Evolutionary conservation across 768 basidiomycete genomes (phyloP).

Genomic region (Fomitopsis pulvina): DNA sequence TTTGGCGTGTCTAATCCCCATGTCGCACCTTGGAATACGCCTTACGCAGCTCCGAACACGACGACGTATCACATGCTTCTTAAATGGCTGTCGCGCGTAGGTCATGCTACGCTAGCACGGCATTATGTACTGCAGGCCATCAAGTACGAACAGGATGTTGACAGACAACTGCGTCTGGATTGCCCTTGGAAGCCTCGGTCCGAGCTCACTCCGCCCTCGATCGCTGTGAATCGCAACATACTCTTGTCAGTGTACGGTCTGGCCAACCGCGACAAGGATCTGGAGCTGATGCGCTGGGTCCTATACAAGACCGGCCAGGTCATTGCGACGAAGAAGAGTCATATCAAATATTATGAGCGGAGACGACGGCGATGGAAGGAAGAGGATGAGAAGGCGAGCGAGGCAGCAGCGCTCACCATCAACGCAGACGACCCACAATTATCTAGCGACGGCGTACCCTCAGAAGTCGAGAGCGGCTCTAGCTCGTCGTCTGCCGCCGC

Average conservation of each 20-base stretch:
- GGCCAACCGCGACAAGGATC: constrained; percentile 51
- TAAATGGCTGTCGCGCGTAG: constrained; percentile 43
- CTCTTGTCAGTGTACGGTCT: constrained; percentile 52
- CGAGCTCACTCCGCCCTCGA: constrained; percentile 40
- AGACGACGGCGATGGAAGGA: constrained; percentile 9
- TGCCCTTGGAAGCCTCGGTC: constrained; percentile 20
- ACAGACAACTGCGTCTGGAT: constrained; percentile 27
- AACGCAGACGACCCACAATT: not conserved
- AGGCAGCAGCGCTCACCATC: not conserved
- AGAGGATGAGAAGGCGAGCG: not conserved
- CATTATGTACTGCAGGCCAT: constrained; percentile 60
- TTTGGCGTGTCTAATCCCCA: constrained; percentile 37
- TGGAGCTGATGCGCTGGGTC: constrained; percentile 58
- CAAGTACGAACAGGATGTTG: constrained; percentile 31
- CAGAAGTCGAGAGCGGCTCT: not conserved
- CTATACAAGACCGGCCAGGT: constrained; percentile 37
- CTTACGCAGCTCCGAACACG: constrained; percentile 53
- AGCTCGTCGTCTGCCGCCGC: not conserved
- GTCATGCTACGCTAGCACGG: constrained; percentile 49
- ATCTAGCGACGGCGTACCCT: not conserved
- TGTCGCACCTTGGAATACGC: constrained; percentile 31
- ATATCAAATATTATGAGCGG: constrained; percentile 30
- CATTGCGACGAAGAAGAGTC: constrained; percentile 41
- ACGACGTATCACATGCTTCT: constrained; percentile 60
- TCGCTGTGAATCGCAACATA: constrained; percentile 49